These are phyloP conservation scores for Chimonanthus salicifolius DNA, from an alignment of 164 flowering plant species.

Conservation along the genomic window DNA sequence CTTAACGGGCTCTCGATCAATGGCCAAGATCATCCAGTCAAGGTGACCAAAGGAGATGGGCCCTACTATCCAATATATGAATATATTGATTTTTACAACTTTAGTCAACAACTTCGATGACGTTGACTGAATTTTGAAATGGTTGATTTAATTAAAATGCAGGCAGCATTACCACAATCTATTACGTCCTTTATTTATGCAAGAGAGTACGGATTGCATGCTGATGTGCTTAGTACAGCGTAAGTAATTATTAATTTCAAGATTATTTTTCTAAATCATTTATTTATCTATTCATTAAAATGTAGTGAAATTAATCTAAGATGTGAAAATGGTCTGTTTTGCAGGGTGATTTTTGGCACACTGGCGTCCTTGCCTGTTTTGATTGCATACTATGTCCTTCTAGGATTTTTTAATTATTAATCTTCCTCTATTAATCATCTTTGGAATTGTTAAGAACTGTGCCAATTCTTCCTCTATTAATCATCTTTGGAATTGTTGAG, in stretches of 20 bases:
- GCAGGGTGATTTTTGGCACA: constrained; percentile 71
- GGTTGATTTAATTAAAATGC: constrained; percentile 8
- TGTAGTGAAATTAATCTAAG: not conserved
- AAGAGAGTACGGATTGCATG: constrained; percentile 75
- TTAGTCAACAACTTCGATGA: not conserved
- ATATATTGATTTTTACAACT: no score
- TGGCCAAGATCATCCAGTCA: no score
- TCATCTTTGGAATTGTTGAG: not conserved
- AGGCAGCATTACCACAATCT: constrained; percentile 86
- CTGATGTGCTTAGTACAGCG: constrained; percentile 88
- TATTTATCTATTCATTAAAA: no score
- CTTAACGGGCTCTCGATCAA: no score
- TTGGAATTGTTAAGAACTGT: no score
- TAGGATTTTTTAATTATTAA: constrained; percentile 33
- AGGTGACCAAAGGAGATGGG: no score
- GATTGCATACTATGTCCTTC: constrained; percentile 40
- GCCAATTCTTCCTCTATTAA: not conserved
- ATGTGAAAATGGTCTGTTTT: constrained; percentile 4
- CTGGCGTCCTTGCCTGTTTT: constrained; percentile 53
- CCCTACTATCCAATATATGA: no score
- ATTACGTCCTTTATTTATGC: constrained; percentile 73
- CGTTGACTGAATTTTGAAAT: not conserved
- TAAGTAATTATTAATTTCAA: constrained; percentile 29
- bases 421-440: not conserved
- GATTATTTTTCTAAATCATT: no score